Evolutionary conservation across 192 early-diverging fungal species (phyloP).

Genomic region (Podila verticillata): DNA sequence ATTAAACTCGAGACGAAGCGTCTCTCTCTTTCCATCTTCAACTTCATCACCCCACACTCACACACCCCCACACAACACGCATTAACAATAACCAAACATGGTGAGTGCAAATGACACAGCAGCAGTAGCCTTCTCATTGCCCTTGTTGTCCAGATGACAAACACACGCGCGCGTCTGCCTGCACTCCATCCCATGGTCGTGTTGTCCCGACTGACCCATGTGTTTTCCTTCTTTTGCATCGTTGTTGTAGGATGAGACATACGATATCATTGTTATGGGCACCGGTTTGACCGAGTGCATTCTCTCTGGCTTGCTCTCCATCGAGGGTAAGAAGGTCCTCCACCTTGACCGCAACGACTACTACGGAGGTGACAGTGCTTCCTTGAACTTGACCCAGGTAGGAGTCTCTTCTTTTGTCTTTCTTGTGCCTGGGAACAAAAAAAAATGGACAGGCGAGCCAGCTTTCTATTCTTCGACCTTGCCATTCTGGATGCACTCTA

Average conservation of each 20-base stretch:
- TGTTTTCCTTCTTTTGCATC: not conserved
- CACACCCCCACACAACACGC: not conserved
- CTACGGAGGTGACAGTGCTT: slow-evolving; percentile 97
- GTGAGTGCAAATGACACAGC: not conserved
- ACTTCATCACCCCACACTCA: not conserved
- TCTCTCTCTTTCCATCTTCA: not conserved
- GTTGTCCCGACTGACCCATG: not conserved
- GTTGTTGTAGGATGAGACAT: slow-evolving; percentile 78
- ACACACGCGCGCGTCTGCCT: no score
- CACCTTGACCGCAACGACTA: slow-evolving; percentile 97
- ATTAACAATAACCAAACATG: not conserved
- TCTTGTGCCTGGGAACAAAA: not conserved
- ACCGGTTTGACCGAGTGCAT: slow-evolving; percentile 93
- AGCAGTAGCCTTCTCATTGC: not conserved
- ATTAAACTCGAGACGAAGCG: no score
- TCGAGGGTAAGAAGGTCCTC: slow-evolving; percentile 93
- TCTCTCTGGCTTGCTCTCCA: slow-evolving; percentile 85
- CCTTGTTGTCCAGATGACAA: not conserved
- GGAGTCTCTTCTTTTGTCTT: not conserved
- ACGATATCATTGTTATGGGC: slow-evolving; percentile 90
- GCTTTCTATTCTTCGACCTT: not conserved
- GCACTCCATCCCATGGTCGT: no score
- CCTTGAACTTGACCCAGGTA: slow-evolving; percentile 96
- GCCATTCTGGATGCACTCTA: no score
- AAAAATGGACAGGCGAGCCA: not conserved